These are phyloP conservation scores for Fonsecaea multimorphosa DNA, from an alignment of 2,329 filamentous ascomycete species.

Conservation along the genomic window DNA sequence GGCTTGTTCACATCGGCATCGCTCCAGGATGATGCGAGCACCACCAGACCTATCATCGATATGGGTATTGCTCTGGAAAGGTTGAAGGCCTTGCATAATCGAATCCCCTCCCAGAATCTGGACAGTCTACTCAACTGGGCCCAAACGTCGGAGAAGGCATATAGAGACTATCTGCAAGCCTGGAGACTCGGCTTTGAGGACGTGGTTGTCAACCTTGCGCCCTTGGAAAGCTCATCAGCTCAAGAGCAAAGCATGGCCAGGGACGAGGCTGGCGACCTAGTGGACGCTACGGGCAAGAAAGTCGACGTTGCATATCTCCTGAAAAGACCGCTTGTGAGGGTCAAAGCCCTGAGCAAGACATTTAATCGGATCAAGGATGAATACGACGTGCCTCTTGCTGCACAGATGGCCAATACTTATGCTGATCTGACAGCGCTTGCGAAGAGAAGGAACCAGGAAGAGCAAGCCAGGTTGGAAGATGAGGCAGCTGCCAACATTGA, in stretches of 20 bases:
- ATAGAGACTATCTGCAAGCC: slow-evolving; percentile 81
- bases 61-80: slow-evolving; percentile 93
- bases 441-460: slow-evolving; percentile 74
- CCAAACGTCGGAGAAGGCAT: slow-evolving; percentile 75
- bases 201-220: slow-evolving; percentile 89
- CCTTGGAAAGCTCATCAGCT: slow-evolving; percentile 64
- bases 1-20: slow-evolving; percentile 69
- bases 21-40: slow-evolving; percentile 63
- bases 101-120: slow-evolving; percentile 75
- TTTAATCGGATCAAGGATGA: slow-evolving; percentile 66
- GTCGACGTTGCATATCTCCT: slow-evolving; percentile 94
- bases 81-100: slow-evolving; percentile 78
- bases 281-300: slow-evolving; percentile 79
- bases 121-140: slow-evolving; percentile 81
- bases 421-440: slow-evolving; percentile 77
- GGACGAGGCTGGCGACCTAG: slow-evolving; percentile 65
- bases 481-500: slow-evolving; percentile 87
- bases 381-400: slow-evolving; percentile 56
- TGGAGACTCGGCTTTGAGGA: slow-evolving; percentile 96
- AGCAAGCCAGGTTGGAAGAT: slow-evolving; percentile 76
- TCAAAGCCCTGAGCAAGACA: slow-evolving; percentile 86
- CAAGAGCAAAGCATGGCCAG: slow-evolving; percentile 61
- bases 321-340: slow-evolving; percentile 82
- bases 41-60: slow-evolving; percentile 86
- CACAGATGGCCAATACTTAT: slow-evolving; percentile 67